Base-by-base conservation (phyloP, 768 basidiomycete genomes). In the Termitomyces sp. region DNA sequence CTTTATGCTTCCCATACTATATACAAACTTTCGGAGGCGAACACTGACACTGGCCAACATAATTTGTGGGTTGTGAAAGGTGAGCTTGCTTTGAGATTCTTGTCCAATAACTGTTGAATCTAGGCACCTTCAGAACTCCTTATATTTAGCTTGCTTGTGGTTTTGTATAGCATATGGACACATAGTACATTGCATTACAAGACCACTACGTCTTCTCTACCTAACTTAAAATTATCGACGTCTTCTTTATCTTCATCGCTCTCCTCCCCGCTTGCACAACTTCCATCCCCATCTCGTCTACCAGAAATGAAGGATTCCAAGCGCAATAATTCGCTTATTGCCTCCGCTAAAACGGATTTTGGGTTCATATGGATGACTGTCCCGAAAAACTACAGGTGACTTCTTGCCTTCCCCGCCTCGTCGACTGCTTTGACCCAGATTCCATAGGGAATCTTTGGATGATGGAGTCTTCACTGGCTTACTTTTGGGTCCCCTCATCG, bases 301-400 rank as follows among this genome's bases (percentile, higher is more conserved):
- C 22, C 67, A 10, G 86, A 87, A 24, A 52, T 62, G 53, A 80
- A 79, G 38, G 83, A 85, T 11, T 62, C 61, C 46, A 80, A 71
- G 66, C 82, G 79, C 51, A 65, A 65, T 46, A 45, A 55, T 24
- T 56, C 58, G 52, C 67, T 68, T 28, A 54, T 64, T 32, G 58
- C 64, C 30, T 63, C 63, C 52, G 73, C 72, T 59, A 83, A 79
- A 71, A 72, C 74, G 24, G 80, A 83, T 64, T 83, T 85, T 56
- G 85, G 86, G 35, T 89, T 85, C 66, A 79, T 93, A 26, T 94
- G 90, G 90, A 93, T 94, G 92, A 88, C 91, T 16, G 90, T 92
- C 5, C 87, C 89, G 0, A 91, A 92, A 70, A 92, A 94, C 66
- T 94, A 90, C 67, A 79, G 91, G 90, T 88, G 61, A 30, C 5